Conservation (phyloP, 164 flowering plant species). For the Nymphaea colorata region DNA sequence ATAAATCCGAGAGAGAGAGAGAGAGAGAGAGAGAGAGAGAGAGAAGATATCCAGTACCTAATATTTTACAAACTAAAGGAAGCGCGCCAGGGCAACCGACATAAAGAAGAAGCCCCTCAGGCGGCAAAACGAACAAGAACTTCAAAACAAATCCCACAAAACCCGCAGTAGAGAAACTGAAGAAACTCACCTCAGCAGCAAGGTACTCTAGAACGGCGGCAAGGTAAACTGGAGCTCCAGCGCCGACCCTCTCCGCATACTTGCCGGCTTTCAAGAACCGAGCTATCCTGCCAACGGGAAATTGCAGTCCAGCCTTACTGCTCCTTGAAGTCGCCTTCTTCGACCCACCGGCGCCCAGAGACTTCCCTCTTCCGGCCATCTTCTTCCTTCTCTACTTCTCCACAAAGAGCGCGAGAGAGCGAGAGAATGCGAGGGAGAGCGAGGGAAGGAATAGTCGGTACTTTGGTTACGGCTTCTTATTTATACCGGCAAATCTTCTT, state of each 20-base stretch:
- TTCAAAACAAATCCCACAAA: background rate
- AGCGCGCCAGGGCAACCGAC: no score
- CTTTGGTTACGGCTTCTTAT: background rate
- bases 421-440: background rate
- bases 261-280: conserved; percentile 16
- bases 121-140: no score
- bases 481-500: conserved; percentile 1
- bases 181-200: conserved; percentile 12
- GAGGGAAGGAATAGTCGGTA: background rate
- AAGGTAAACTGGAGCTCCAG: conserved; percentile 15
- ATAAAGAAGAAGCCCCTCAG: no score
- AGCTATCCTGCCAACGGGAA: conserved; percentile 15
- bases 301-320: conserved; percentile 16
- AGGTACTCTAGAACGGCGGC: conserved; percentile 17
- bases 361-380: conserved; percentile 14
- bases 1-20: background rate
- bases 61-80: no score
- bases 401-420: background rate
- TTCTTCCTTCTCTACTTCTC: background rate
- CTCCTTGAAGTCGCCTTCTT: conserved; percentile 16
- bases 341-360: conserved; percentile 11
- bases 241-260: conserved; percentile 15
- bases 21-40: no score
- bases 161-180: background rate
- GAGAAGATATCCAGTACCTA: no score